These are phyloP conservation scores for Antitrichia curtipendula DNA, from an alignment of 225 moss, liverwort and hornwort species.

Conservation along the genomic window DNA sequence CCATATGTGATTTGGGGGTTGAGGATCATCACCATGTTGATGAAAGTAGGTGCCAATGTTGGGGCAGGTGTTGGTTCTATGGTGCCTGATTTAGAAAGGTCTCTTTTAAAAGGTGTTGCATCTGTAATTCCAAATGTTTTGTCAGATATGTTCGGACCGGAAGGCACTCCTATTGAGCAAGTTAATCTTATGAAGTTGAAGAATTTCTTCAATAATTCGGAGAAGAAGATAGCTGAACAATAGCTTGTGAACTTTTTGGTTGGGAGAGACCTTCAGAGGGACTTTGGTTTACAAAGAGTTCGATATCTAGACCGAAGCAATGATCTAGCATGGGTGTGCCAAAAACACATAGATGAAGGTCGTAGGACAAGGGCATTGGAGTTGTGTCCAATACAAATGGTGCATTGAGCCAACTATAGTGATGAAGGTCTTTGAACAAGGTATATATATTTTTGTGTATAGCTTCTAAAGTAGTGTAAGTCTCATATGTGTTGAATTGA, in stretches of 20 bases:
- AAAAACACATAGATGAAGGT: not conserved
- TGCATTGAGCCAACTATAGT: not conserved
- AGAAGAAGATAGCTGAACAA: not conserved
- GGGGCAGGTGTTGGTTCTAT: not conserved
- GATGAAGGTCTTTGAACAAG: not conserved
- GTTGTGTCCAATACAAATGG: not conserved
- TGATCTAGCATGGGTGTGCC: not conserved
- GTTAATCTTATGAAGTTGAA: not conserved
- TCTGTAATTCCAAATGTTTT: not conserved
- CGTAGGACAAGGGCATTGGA: not conserved
- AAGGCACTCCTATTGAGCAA: not conserved
- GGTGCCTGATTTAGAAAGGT: too few relatives aligned
- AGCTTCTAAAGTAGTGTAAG: rapidly evolving
- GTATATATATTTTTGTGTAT: too few relatives aligned
- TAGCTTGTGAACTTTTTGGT: not conserved
- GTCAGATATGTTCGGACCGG: not conserved
- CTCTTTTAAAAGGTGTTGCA: not conserved
- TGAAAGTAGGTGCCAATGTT: not conserved
- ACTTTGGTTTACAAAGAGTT: not conserved
- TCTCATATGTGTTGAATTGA: too few relatives aligned
- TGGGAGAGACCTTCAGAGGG: not conserved
- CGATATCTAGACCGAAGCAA: not conserved
- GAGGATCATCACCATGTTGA: not conserved
- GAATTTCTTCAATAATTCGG: not conserved
- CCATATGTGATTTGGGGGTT: not conserved